Evolutionary conservation across 345 rosid species (phyloP).

Genomic region (Eucalyptus brandiana): DNA sequence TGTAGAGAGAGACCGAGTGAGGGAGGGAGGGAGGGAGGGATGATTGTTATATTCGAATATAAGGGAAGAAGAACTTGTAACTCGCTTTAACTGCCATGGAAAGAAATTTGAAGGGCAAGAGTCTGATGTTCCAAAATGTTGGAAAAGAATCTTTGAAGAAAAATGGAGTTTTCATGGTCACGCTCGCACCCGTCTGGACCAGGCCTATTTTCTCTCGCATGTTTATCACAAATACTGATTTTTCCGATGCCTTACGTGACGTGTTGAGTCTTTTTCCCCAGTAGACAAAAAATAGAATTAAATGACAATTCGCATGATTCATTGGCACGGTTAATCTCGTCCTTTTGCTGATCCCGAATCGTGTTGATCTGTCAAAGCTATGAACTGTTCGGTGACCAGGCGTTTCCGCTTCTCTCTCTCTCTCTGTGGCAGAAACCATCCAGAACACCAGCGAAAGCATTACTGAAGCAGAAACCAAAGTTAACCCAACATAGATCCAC

Average conservation of each 20-base stretch:
- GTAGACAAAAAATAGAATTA: background rate
- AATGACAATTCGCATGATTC: background rate
- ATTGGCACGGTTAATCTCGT: background rate
- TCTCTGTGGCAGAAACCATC: slow-evolving; percentile 8
- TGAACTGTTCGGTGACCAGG: background rate
- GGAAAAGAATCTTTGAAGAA: background rate
- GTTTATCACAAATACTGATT: background rate
- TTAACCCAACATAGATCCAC: slow-evolving; percentile 28
- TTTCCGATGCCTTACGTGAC: background rate
- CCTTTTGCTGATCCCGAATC: background rate
- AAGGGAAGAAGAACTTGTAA: background rate
- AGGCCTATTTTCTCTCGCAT: background rate
- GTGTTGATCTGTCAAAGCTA: background rate
- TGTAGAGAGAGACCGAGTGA: background rate
- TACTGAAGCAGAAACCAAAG: slow-evolving; percentile 6
- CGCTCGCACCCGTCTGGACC: background rate
- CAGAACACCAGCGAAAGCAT: slow-evolving; percentile 34
- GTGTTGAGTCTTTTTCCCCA: background rate
- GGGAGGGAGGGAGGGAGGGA: background rate
- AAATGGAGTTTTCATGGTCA: background rate
- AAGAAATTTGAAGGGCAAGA: background rate
- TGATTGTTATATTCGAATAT: background rate
- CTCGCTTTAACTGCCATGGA: background rate
- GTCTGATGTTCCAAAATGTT: background rate
- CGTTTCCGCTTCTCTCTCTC: slow-evolving; percentile 22